Conservation (phyloP, 768 basidiomycete species). For the Dendrothele bispora region DNA sequence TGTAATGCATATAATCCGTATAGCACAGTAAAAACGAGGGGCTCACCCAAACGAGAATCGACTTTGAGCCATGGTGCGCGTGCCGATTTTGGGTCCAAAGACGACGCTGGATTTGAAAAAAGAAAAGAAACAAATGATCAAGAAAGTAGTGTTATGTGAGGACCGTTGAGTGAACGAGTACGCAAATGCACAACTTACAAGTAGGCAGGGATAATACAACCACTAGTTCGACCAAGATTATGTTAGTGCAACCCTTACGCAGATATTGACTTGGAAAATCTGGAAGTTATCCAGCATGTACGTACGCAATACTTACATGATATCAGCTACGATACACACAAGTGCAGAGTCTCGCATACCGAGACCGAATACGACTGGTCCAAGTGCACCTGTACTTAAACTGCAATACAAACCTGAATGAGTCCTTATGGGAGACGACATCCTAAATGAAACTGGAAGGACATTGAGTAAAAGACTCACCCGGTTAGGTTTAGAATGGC, state of each 20-base stretch:
- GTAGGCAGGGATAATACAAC: slow-evolving; percentile 55
- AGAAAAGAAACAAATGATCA: too few species aligned
- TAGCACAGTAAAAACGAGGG: too few species aligned
- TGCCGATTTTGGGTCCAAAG: slow-evolving; percentile 80
- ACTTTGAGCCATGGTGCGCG: slow-evolving; percentile 77
- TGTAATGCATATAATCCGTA: too few species aligned
- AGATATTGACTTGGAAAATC: neutral
- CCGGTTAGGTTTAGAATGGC: slow-evolving; percentile 66
- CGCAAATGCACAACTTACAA: too few species aligned
- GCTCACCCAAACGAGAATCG: slow-evolving; percentile 54
- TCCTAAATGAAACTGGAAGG: neutral
- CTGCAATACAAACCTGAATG: slow-evolving; percentile 24
- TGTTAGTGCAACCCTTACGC: neutral
- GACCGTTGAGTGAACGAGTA: too few species aligned
- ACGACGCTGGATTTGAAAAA: slow-evolving; percentile 40
- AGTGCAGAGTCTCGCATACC: slow-evolving; percentile 52
- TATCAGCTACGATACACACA: slow-evolving; percentile 32
- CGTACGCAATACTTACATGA: slow-evolving; percentile 8
- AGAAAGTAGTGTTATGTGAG: too few species aligned
- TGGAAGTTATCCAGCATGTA: too few species aligned
- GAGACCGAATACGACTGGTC: slow-evolving; percentile 56
- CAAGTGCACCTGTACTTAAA: slow-evolving; percentile 59
- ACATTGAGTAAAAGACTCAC: slow-evolving; percentile 32
- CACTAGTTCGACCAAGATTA: neutral
- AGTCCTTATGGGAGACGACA: neutral